A percentile compares a stretch with the other conserved stretches of the same genome.
Evolutionary conservation across 768 basidiomycete species (phyloP).

Genomic region (Kwoniella dejecticola): DNA sequence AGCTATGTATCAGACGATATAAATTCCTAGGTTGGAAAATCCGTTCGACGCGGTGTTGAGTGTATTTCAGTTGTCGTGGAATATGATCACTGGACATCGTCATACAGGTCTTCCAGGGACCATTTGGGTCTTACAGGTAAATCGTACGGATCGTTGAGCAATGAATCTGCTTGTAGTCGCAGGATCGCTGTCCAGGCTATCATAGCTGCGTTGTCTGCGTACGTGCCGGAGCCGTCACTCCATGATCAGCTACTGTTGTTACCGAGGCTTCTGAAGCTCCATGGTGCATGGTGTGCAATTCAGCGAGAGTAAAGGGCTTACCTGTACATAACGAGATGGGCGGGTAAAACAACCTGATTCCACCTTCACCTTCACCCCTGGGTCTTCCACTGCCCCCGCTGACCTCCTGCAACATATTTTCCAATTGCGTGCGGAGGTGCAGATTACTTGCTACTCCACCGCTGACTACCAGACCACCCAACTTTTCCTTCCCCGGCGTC

Average conservation of each 20-base stretch:
- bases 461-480: conserved; percentile 70
- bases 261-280: too few species aligned
- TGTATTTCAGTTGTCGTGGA: too few species aligned
- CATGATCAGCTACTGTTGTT: too few species aligned
- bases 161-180: conserved; percentile 65
- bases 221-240: background rate
- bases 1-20: too few species aligned
- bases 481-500: background rate
- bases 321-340: conserved; percentile 79
- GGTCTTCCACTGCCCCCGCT: background rate
- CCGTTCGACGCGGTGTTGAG: too few species aligned
- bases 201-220: conserved; percentile 91
- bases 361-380: background rate
- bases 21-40: too few species aligned
- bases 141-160: conserved; percentile 65
- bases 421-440: conserved; percentile 59
- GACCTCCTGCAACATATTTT: conserved; percentile 27
- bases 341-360: conserved; percentile 67
- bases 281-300: too few species aligned
- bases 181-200: conserved; percentile 89
- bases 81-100: conserved; percentile 27
- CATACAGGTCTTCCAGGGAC: conserved; percentile 67
- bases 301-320: conserved; percentile 57
- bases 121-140: conserved; percentile 71
- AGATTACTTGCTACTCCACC: conserved; percentile 92